Evolutionary conservation across 2,329 filamentous ascomycete genomes (phyloP).

Genomic region (Plenodomus lindquistii): DNA sequence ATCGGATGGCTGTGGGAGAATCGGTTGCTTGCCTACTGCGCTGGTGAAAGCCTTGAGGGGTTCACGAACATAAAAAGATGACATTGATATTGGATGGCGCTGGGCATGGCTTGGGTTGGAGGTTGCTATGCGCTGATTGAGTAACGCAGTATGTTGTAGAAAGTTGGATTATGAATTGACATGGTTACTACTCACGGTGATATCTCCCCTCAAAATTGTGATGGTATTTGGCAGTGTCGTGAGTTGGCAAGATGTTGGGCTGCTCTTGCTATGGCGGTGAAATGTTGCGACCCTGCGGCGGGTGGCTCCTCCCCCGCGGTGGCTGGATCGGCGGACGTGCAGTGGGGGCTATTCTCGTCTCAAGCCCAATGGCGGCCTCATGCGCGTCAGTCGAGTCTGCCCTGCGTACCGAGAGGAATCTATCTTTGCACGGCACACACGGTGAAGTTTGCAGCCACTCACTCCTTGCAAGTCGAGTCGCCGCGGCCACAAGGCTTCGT

Average conservation of each 20-base stretch:
- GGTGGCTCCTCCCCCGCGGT: slow-evolving; percentile 22
- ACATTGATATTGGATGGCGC: background rate
- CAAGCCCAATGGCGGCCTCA: slow-evolving; percentile 20
- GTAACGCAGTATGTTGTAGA: background rate
- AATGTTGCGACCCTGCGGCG: slow-evolving; percentile 9
- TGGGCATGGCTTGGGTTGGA: background rate
- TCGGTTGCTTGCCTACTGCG: no score
- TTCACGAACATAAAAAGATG: background rate
- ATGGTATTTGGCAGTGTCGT: no score
- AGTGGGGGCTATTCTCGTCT: slow-evolving; percentile 20
- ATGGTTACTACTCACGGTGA: background rate
- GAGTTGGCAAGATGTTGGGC: background rate
- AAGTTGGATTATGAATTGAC: background rate
- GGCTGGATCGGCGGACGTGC: slow-evolving; percentile 11
- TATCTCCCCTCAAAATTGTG: no score
- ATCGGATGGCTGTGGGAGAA: no score
- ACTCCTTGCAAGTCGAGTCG: background rate
- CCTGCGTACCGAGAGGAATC: no score
- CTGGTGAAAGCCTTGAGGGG: background rate
- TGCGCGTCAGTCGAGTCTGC: slow-evolving; percentile 19
- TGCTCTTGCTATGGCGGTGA: background rate
- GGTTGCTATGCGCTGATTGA: background rate
- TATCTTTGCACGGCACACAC: background rate
- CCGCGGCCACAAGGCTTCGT: background rate
- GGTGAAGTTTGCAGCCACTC: background rate